Evolutionary conservation across 805 yeast species (phyloP), one percentile per base, ranked within the genome.

Genomic region (Metschnikowia borealis): DNA sequence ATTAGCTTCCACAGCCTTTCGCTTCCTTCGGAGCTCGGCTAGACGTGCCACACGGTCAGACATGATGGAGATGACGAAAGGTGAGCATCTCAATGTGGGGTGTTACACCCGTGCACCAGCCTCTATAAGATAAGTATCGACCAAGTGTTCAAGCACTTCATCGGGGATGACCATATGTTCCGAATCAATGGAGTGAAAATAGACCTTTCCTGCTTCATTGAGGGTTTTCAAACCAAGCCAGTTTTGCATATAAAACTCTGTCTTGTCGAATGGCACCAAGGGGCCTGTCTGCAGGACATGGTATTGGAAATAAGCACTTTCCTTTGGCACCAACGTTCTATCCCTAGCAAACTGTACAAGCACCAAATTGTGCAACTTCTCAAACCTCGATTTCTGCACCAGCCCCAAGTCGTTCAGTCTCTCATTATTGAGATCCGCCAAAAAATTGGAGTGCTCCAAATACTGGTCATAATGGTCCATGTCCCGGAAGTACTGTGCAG

Each of bases 401-500:
- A 50, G 42, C 51, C 76, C 76, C 47, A 63, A 59, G 8, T 44
- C 45, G 4, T 58, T 60, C 5, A 54, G 57, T 18, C 56, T 49
- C 58, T 88, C 96, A 56, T 87, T 87, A 61, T 87, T 87, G 38
- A 84, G 64, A 54, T 77, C 82, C 5, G 85, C 89, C 38, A 87
- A 64, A 54, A 83, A 87, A 8, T 62, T 65, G 1, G 90, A 84
- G 51, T 77, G 68, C 20, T 74, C 71, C 54, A 84, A 57, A 61
- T 87, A 87, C 15, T 69, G 64, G 0, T 76, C 82, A 58, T 76
- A 78, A 35, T 81, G 71, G 14, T 60, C 59, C 1, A 81, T 79
- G 61, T 85, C 87, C 52, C 95, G 72, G 64, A 82, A 87, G 61
- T 85, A 88, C 60, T 87, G 94, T 0, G 95, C 94, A 6, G 89